These are phyloP conservation scores for Venturia aucupariae DNA, from an alignment of 2,329 filamentous ascomycete species.

Conservation along the genomic window DNA sequence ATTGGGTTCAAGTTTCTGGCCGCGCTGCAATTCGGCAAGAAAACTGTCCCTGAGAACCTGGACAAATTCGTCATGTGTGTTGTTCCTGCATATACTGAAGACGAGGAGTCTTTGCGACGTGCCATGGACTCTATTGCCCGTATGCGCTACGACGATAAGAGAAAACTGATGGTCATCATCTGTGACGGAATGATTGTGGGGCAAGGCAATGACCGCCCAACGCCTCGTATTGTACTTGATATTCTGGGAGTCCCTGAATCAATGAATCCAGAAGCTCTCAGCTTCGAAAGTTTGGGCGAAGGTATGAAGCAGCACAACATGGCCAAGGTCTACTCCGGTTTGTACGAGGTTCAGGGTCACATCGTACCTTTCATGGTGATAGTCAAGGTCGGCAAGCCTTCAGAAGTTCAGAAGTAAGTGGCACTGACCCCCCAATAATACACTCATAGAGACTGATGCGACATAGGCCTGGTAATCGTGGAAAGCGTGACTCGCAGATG, in stretches of 20 bases:
- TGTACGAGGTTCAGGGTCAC: slow-evolving; percentile 96
- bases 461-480: slow-evolving; percentile 74
- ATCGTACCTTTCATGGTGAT: slow-evolving; percentile 96
- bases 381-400: slow-evolving; percentile 85
- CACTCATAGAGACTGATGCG: neutral
- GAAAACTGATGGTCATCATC: slow-evolving; percentile 83
- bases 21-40: slow-evolving; percentile 83
- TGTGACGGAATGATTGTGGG: slow-evolving; percentile 99
- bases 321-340: slow-evolving; percentile 95
- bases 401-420: slow-evolving; percentile 50
- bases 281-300: slow-evolving; percentile 93
- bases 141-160: slow-evolving; percentile 97
- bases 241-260: slow-evolving; percentile 92
- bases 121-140: slow-evolving; percentile 92
- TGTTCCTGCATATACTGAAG: slow-evolving; percentile 95
- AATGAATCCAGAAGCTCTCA: slow-evolving; percentile 88
- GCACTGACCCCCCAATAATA: neutral
- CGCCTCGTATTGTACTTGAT: slow-evolving; percentile 89
- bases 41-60: slow-evolving; percentile 87
- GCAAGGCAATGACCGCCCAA: slow-evolving; percentile 93
- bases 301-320: slow-evolving; percentile 98
- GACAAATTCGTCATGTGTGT: slow-evolving; percentile 99
- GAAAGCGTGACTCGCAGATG: slow-evolving; percentile 99
- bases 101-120: slow-evolving; percentile 92
- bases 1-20: slow-evolving; percentile 96